phyloP scores from a whole-genome alignment of 2,329 filamentous ascomycete genomes.

The Aspergillus melleus region DNA sequence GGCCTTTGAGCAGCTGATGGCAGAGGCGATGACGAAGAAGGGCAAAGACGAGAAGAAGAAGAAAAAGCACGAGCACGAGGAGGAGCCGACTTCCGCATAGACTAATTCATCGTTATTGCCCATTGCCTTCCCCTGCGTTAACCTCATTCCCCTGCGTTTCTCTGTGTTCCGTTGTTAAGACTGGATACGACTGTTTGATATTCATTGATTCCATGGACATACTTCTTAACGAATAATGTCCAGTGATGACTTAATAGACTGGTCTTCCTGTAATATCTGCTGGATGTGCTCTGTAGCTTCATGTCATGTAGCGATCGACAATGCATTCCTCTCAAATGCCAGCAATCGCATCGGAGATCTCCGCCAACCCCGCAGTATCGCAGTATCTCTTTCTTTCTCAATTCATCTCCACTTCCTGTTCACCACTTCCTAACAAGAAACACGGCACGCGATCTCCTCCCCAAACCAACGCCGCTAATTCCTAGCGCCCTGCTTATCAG shows the following conservation, averaged over 20 bases:
- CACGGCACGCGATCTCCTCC: not conserved
- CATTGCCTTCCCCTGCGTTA: too few relatives aligned
- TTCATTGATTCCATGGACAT: too few relatives aligned
- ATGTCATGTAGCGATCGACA: too few relatives aligned
- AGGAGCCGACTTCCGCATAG: constrained; percentile 1
- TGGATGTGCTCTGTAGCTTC: too few relatives aligned
- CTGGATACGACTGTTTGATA: not conserved
- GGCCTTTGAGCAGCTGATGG: constrained; percentile 96
- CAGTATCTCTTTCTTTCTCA: too few relatives aligned
- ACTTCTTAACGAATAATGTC: too few relatives aligned
- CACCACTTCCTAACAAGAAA: not conserved
- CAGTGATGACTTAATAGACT: too few relatives aligned
- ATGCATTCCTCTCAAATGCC: too few relatives aligned
- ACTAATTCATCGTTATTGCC: not conserved
- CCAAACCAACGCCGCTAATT: not conserved
- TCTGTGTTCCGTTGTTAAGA: not conserved
- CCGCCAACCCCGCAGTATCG: too few relatives aligned
- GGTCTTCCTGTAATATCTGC: too few relatives aligned
- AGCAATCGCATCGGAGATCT: not conserved
- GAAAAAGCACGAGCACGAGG: constrained; percentile 38
- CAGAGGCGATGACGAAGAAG: constrained; percentile 94
- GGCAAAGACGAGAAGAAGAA: constrained; percentile 74
- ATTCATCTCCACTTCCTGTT: not conserved
- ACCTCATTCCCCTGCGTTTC: not conserved
- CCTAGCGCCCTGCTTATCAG: not conserved